These are phyloP conservation scores for Magnolia changhungtana DNA, from an alignment of 164 flowering plant species.

Conservation along the genomic window DNA sequence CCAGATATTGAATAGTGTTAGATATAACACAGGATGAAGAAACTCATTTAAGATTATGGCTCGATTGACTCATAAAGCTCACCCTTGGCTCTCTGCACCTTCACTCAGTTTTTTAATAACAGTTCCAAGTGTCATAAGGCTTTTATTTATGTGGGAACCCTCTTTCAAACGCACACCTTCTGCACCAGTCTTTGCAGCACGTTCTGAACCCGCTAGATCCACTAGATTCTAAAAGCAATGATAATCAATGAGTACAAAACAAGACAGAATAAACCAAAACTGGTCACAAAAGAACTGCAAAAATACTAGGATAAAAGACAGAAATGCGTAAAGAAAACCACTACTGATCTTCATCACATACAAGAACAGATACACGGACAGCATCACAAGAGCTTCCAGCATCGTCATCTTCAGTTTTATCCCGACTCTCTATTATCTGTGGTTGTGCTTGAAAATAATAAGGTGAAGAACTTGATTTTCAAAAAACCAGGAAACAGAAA, in stretches of 20 bases:
- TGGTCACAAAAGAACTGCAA: background rate
- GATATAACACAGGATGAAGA: background rate
- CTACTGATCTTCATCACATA: slow-evolving; percentile 23
- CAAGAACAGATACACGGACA: slow-evolving; percentile 96
- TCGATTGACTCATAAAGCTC: slow-evolving; percentile 19
- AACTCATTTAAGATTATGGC: background rate
- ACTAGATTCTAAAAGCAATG: slow-evolving; percentile 67
- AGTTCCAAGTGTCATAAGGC: slow-evolving; percentile 97
- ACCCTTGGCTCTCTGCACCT: slow-evolving; percentile 98
- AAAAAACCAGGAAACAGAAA: background rate
- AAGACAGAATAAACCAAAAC: background rate
- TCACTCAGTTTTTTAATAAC: slow-evolving; percentile 96
- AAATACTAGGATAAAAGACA: background rate
- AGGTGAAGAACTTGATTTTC: background rate
- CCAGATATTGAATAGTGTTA: slow-evolving; percentile 8
- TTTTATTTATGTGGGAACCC: slow-evolving; percentile 97
- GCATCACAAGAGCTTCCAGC: slow-evolving; percentile 74
- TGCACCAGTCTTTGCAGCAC: slow-evolving; percentile 98
- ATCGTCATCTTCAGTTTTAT: slow-evolving; percentile 56
- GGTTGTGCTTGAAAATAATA: slow-evolving; percentile 4
- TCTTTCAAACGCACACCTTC: slow-evolving; percentile 94
- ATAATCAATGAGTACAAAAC: background rate
- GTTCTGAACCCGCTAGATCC: slow-evolving; percentile 98
- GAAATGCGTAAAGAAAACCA: background rate
- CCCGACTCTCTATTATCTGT: slow-evolving; percentile 95